Evolutionary conservation across 2,329 filamentous ascomycete genomes (phyloP).

Genomic region (Aureobasidium melanogenum): DNA sequence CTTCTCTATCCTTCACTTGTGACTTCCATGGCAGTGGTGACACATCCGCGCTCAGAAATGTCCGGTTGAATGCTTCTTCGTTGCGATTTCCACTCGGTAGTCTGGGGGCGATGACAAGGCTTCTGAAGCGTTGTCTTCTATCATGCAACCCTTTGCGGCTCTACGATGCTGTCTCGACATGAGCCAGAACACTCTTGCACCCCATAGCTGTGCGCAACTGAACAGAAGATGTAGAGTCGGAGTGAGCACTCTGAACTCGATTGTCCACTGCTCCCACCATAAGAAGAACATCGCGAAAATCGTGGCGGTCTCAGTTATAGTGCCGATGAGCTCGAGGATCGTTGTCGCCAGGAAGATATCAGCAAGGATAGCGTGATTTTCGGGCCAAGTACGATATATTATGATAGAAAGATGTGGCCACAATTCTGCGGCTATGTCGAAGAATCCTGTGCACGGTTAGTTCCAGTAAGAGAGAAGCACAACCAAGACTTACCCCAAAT

Average conservation of each 20-base stretch:
- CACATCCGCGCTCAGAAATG: too few species aligned
- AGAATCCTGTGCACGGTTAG: constrained; percentile 28
- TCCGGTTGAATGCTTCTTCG: too few species aligned
- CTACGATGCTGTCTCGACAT: constrained; percentile 28
- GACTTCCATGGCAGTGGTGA: too few species aligned
- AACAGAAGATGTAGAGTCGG: constrained; percentile 37
- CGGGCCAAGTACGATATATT: constrained; percentile 34
- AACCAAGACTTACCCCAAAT: constrained; percentile 32
- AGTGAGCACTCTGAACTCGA: constrained; percentile 36
- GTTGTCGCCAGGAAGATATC: constrained; percentile 31
- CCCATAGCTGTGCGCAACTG: constrained; percentile 35
- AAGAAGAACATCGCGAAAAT: constrained; percentile 38
- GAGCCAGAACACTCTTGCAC: constrained; percentile 32
- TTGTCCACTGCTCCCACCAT: constrained; percentile 34
- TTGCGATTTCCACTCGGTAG: too few species aligned
- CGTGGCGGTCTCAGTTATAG: constrained; percentile 33
- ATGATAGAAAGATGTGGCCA: constrained; percentile 40
- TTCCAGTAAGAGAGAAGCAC: too few species aligned
- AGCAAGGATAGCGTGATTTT: constrained; percentile 30
- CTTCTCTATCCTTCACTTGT: too few species aligned
- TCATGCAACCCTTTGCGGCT: too few species aligned
- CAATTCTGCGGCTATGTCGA: constrained; percentile 39
- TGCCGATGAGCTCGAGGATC: constrained; percentile 31
- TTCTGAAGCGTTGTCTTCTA: too few species aligned
- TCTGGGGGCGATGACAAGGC: too few species aligned